Conservation (phyloP, 176 grass and related monocot genomes). For the Microstegium vimineum region DNA sequence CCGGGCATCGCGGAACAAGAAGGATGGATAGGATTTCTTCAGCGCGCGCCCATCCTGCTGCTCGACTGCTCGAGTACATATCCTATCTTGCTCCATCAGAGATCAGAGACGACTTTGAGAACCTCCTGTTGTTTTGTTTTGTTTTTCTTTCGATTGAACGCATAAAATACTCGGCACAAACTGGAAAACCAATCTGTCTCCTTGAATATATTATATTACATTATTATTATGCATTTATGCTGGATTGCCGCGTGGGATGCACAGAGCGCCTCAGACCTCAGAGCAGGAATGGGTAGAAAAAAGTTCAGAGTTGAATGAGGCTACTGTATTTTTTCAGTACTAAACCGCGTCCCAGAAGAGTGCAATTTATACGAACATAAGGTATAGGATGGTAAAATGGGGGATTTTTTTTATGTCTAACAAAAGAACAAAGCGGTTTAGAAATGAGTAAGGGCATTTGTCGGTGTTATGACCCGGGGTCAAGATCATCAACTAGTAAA, state of each 20-base stretch:
- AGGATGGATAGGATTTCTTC: conserved; percentile 24
- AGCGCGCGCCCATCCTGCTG: neutral
- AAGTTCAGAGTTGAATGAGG: no score
- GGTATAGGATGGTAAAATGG: no score
- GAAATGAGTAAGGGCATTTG: no score
- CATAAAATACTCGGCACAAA: neutral
- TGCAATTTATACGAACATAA: no score
- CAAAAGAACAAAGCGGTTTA: no score
- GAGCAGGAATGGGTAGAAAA: neutral
- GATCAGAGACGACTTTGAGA: neutral
- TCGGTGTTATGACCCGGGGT: no score
- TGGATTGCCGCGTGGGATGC: neutral
- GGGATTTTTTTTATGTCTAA: no score
- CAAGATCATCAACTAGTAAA: no score
- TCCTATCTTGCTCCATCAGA: neutral
- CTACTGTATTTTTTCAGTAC: no score
- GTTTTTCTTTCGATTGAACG: neutral
- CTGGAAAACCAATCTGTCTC: neutral
- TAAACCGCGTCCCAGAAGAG: no score
- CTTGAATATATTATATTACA: neutral
- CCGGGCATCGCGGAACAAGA: conserved; percentile 23
- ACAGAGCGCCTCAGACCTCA: neutral
- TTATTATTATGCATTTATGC: no score
- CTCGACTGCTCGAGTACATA: neutral
- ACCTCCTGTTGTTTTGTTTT: neutral